A percentile compares a stretch with the other conserved stretches of the same genome.
These are phyloP conservation scores for Candida sp. DNA, from an alignment of 1,139 yeast genomes.

Conservation along the genomic window DNA sequence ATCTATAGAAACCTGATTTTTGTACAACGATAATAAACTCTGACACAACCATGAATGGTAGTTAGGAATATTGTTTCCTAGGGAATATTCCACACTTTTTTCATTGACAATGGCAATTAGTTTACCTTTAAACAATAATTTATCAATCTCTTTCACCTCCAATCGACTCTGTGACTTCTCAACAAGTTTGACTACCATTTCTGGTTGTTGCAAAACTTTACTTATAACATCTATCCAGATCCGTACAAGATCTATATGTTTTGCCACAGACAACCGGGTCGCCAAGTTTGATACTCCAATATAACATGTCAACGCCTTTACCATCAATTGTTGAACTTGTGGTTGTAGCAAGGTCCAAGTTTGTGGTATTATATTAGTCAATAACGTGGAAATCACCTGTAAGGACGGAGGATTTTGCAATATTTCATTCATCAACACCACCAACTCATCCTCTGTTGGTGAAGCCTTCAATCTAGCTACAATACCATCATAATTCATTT, in stretches of 20 bases:
- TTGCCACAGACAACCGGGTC: conserved; percentile 12
- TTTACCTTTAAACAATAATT: conserved; percentile 34
- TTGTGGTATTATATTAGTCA: conserved; percentile 31
- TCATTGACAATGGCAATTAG: conserved; percentile 24
- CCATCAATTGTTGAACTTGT: conserved; percentile 9
- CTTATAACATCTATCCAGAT: conserved; percentile 1
- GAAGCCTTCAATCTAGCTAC: conserved; percentile 19
- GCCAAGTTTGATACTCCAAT: conserved; percentile 29
- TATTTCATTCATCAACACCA: conserved; percentile 8
- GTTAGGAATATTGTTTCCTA: conserved; percentile 14
- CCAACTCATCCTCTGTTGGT: conserved; percentile 16
- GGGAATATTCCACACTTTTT: conserved; percentile 6
- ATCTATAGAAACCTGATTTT: conserved; percentile 4
- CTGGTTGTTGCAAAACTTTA: conserved; percentile 10
- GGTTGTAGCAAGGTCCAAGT: conserved; percentile 14
- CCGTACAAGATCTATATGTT: not conserved
- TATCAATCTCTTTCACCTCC: conserved; percentile 32
- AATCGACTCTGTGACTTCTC: conserved; percentile 4
- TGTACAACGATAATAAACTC: conserved; percentile 13
- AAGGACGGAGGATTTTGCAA: conserved; percentile 6
- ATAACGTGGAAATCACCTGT: conserved; percentile 17
- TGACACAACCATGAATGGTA: conserved; percentile 19
- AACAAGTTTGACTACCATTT: conserved; percentile 14
- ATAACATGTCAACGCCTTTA: conserved; percentile 16
- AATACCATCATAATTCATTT: too few species aligned